Conservation (phyloP, 305 asterid genomes). For the Nicotiana rustica region DNA sequence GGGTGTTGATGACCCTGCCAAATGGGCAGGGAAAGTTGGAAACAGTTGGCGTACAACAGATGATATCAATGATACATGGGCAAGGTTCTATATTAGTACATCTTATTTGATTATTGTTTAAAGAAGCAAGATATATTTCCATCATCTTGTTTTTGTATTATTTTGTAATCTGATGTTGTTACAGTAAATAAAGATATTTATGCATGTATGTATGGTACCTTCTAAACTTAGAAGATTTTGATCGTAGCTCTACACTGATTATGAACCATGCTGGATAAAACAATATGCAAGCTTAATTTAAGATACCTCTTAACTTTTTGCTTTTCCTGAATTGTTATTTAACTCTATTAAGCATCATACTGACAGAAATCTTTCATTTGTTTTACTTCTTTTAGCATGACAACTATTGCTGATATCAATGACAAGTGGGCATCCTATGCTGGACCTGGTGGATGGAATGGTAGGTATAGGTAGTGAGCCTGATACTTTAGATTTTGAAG, state of each 20-base stretch:
- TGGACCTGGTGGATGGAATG: constrained; percentile 99
- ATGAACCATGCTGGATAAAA: background rate
- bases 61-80: constrained; percentile 97
- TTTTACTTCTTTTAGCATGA: constrained; percentile 65
- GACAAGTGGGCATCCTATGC: constrained; percentile 99
- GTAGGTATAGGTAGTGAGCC: constrained; percentile 49
- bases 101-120: constrained; percentile 29
- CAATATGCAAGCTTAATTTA: background rate
- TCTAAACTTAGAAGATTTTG: background rate
- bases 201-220: background rate
- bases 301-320: background rate
- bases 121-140: constrained; percentile 1
- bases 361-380: background rate
- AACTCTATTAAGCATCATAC: constrained; percentile 2
- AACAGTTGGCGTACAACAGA: constrained; percentile 98
- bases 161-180: background rate
- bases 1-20: constrained; percentile 94
- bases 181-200: constrained; percentile 21
- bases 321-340: background rate
- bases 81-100: constrained; percentile 59
- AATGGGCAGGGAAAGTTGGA: constrained; percentile 92
- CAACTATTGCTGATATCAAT: constrained; percentile 85
- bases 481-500: constrained; percentile 27
- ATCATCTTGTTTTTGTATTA: background rate
- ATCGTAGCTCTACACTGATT: background rate